Percentiles rank a stretch among this genome's conserved stretches.
Evolutionary conservation across 2,329 filamentous ascomycete genomes (phyloP).

Genomic region (Fusarium secorum): DNA sequence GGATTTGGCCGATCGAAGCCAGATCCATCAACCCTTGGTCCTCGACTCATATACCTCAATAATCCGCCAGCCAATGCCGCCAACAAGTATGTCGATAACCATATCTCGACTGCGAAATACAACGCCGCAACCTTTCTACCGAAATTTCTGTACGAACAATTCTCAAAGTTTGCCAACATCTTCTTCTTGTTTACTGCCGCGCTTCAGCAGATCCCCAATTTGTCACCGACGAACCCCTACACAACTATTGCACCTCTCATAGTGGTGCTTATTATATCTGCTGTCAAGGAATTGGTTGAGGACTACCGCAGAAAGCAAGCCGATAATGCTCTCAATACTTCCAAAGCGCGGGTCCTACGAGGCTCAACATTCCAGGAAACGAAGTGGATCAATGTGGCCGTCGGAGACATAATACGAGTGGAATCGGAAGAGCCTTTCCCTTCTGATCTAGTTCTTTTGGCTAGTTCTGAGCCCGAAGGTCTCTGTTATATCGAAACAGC

Average conservation of each 20-base stretch:
- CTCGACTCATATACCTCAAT: conserved; percentile 93
- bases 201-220: conserved; percentile 92
- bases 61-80: conserved; percentile 89
- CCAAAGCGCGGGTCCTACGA: conserved; percentile 81
- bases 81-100: conserved; percentile 94
- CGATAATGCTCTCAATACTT: conserved; percentile 87
- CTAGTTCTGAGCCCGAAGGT: conserved; percentile 95
- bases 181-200: conserved; percentile 98
- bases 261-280: conserved; percentile 92
- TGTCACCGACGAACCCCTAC: conserved; percentile 94
- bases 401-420: conserved; percentile 92
- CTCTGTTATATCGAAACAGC: conserved; percentile 99
- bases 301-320: conserved; percentile 90
- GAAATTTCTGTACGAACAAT: conserved; percentile 98
- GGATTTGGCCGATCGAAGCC: conserved; percentile 84
- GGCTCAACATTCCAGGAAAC: conserved; percentile 86
- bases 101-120: conserved; percentile 98
- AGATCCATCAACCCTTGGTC: conserved; percentile 90
- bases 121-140: conserved; percentile 91
- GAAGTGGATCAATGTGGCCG: conserved; percentile 91
- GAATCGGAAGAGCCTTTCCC: conserved; percentile 96
- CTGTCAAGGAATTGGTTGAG: conserved; percentile 92
- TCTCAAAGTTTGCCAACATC: conserved; percentile 98
- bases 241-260: conserved; percentile 95
- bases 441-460: conserved; percentile 88